These are phyloP conservation scores for Lycium barbarum DNA, from an alignment of 257 asterid species.

Conservation along the genomic window DNA sequence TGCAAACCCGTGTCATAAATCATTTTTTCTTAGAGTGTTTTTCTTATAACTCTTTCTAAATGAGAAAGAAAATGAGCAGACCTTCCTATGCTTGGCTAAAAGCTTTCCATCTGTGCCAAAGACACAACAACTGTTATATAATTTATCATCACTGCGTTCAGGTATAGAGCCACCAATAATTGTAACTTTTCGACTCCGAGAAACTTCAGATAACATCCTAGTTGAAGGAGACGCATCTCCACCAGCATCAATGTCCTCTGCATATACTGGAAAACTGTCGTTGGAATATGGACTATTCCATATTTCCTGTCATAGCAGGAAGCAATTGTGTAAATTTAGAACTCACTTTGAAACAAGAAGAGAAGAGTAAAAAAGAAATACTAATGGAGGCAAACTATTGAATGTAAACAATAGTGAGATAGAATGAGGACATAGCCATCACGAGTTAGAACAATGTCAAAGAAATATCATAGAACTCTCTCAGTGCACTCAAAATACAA, in stretches of 20 bases:
- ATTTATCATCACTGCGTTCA: constrained; percentile 65
- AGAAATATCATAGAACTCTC: constrained; percentile 16
- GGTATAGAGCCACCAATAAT: constrained; percentile 90
- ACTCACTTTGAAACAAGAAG: constrained; percentile 16
- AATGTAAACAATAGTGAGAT: not conserved
- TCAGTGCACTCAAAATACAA: constrained; percentile 18
- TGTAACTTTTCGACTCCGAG: constrained; percentile 67
- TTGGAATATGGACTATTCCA: constrained; percentile 91
- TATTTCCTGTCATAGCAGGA: constrained; percentile 63
- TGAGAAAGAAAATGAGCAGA: constrained; percentile 31
- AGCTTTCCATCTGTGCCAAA: constrained; percentile 77
- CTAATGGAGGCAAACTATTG: not conserved
- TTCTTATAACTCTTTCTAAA: constrained; percentile 6
- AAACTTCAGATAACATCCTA: constrained; percentile 74
- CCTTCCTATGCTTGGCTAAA: constrained; percentile 84
- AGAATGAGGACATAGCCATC: not conserved
- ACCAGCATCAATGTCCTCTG: constrained; percentile 86
- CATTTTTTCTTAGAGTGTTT: not conserved
- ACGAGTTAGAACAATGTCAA: not conserved
- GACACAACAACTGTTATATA: constrained; percentile 82
- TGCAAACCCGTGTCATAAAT: not conserved
- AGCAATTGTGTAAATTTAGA: constrained; percentile 29
- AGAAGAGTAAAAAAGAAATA: constrained; percentile 7
- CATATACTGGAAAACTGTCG: constrained; percentile 79
- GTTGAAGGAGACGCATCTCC: constrained; percentile 74